Evolutionary conservation across 352 stramenopile genomes (phyloP).

Genomic region (Phytophthora brassicae): DNA sequence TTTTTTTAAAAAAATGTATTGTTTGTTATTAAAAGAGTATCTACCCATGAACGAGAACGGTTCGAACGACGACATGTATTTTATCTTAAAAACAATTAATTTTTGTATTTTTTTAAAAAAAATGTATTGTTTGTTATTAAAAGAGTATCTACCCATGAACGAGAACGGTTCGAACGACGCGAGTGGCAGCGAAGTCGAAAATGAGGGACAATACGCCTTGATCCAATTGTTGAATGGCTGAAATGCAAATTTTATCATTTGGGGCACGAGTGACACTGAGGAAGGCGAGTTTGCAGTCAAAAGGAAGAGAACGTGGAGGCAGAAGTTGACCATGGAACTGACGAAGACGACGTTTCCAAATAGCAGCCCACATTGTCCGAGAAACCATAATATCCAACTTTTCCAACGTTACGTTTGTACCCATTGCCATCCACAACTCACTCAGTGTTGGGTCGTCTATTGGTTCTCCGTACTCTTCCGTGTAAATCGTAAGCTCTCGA

Average conservation of each 20-base stretch:
- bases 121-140: too few relatives aligned
- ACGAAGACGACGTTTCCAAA: slow-evolving; percentile 16
- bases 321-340: slow-evolving; percentile 15
- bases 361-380: background rate
- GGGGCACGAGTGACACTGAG: background rate
- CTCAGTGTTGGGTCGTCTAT: slow-evolving; percentile 11
- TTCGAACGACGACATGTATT: too few relatives aligned
- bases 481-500: slow-evolving; percentile 5
- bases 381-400: slow-evolving; percentile 15
- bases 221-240: background rate
- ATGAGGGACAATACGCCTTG: slow-evolving; percentile 5
- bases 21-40: background rate
- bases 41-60: background rate
- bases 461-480: slow-evolving; percentile 18
- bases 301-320: background rate
- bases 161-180: slow-evolving; percentile 3
- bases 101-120: background rate
- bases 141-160: background rate
- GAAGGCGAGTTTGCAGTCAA: slow-evolving; percentile 7
- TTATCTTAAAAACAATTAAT: too few relatives aligned
- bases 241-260: background rate
- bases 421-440: slow-evolving; percentile 6
- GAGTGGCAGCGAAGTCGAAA: slow-evolving; percentile 14
- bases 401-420: slow-evolving; percentile 9
- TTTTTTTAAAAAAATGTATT: background rate